phyloP scores from a whole-genome alignment of 192 early-diverging fungal species.

The Radiomyces spectabilis region DNA sequence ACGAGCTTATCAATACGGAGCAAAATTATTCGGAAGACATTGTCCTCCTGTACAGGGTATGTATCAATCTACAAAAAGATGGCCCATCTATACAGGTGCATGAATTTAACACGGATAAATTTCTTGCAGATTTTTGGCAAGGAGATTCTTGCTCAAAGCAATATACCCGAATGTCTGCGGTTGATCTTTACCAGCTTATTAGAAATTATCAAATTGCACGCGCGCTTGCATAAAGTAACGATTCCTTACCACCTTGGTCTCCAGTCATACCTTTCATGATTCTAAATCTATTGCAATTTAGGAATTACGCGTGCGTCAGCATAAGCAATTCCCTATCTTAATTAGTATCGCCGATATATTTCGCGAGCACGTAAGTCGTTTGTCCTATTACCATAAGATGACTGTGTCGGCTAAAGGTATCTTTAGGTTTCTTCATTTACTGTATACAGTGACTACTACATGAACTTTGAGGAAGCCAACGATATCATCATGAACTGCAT shows the following conservation, averaged over 20 bases:
- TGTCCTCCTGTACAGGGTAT: constrained; percentile 3
- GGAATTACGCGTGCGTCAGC: background rate
- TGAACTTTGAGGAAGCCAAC: constrained; percentile 11
- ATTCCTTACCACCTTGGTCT: background rate
- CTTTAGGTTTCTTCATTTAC: background rate
- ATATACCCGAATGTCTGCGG: constrained; percentile 2
- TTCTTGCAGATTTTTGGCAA: constrained; percentile 12
- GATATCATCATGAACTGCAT: background rate
- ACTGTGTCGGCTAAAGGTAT: too few species aligned
- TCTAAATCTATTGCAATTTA: too few species aligned
- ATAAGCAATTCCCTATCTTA: background rate
- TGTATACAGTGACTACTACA: background rate
- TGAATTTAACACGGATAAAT: too few species aligned
- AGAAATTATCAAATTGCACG: background rate
- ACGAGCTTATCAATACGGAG: constrained; percentile 7
- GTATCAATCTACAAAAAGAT: too few species aligned
- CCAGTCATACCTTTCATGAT: too few species aligned
- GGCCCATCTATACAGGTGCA: too few species aligned
- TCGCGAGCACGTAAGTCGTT: background rate
- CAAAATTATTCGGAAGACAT: constrained; percentile 4
- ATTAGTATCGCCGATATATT: constrained; percentile 1
- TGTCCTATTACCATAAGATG: too few species aligned
- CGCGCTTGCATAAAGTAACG: background rate
- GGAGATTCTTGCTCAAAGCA: background rate
- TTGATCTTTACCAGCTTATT: constrained; percentile 7